phyloP scores from a whole-genome alignment of 352 stramenopile species.

The Globisporangium nunn region DNA sequence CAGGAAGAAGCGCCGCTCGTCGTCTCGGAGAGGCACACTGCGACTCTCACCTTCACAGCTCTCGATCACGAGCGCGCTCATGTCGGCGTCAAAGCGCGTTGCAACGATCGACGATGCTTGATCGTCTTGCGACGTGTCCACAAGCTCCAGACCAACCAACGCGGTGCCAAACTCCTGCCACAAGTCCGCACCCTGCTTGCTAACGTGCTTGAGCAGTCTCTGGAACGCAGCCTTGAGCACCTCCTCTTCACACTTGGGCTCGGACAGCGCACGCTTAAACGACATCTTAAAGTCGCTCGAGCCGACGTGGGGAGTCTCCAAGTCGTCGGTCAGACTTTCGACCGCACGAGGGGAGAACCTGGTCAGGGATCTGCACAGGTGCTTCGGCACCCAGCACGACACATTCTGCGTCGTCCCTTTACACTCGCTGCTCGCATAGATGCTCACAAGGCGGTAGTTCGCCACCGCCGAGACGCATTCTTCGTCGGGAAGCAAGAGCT shows the following conservation, averaged over 20 bases:
- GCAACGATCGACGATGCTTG: not conserved
- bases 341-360: not conserved
- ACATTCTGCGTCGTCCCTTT: conserved; percentile 36
- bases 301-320: not conserved
- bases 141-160: conserved; percentile 9
- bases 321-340: not conserved
- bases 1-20: conserved; percentile 8
- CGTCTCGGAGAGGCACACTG: not conserved
- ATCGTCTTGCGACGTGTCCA: not conserved
- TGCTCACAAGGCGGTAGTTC: conserved; percentile 52
- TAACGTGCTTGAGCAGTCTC: conserved; percentile 21
- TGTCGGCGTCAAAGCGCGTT: conserved; percentile 1
- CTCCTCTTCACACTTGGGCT: conserved; percentile 18
- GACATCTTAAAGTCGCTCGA: conserved; percentile 15
- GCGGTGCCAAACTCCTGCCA: conserved; percentile 7
- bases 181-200: conserved; percentile 1
- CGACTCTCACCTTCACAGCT: not conserved
- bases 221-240: conserved; percentile 25
- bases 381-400: conserved; percentile 70
- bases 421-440: conserved; percentile 31
- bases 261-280: conserved; percentile 17
- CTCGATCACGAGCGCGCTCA: conserved; percentile 4
- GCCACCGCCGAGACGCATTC: conserved; percentile 24
- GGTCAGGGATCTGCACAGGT: conserved; percentile 58
- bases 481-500: conserved; percentile 30